These are phyloP conservation scores for Suillus alpinus DNA, from an alignment of 768 basidiomycete species.

Conservation along the genomic window DNA sequence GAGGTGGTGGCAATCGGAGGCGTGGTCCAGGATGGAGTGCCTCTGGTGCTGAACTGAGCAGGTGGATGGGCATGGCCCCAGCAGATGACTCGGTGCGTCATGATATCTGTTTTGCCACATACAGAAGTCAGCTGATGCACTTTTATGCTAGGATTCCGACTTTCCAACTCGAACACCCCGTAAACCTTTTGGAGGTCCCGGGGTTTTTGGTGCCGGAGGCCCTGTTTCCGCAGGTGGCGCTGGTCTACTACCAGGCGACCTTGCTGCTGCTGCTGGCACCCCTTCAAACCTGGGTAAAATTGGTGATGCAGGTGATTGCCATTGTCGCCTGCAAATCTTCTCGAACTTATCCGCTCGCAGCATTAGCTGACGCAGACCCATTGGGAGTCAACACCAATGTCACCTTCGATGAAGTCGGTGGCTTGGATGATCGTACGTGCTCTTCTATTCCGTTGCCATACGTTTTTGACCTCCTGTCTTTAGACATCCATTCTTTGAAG, in stretches of 20 bases:
- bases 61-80: slow-evolving; percentile 71
- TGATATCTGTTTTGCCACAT: slow-evolving; percentile 8
- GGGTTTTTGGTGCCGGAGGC: slow-evolving; percentile 45
- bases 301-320: slow-evolving; percentile 60
- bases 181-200: slow-evolving; percentile 56
- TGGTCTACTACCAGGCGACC: slow-evolving; percentile 59
- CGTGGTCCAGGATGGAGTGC: slow-evolving; percentile 76
- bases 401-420: slow-evolving; percentile 96
- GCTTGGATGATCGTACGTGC: slow-evolving; percentile 83
- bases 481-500: slow-evolving; percentile 94
- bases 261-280: slow-evolving; percentile 66
- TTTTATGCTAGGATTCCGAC: slow-evolving; percentile 62
- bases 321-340: slow-evolving; percentile 14
- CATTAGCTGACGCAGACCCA: slow-evolving; percentile 92
- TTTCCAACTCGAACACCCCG: slow-evolving; percentile 62
- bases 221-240: slow-evolving; percentile 46
- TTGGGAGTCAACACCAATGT: slow-evolving; percentile 91
- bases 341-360: slow-evolving; percentile 35
- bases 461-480: slow-evolving; percentile 2
- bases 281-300: slow-evolving; percentile 86
- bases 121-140: slow-evolving; percentile 1
- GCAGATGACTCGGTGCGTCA: slow-evolving; percentile 67
- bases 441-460: background rate
- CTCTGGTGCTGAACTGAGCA: slow-evolving; percentile 69
- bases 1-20: slow-evolving; percentile 36